phyloP scores from a whole-genome alignment of 73 alveolate species.

The Paramecium pentaurelia region DNA sequence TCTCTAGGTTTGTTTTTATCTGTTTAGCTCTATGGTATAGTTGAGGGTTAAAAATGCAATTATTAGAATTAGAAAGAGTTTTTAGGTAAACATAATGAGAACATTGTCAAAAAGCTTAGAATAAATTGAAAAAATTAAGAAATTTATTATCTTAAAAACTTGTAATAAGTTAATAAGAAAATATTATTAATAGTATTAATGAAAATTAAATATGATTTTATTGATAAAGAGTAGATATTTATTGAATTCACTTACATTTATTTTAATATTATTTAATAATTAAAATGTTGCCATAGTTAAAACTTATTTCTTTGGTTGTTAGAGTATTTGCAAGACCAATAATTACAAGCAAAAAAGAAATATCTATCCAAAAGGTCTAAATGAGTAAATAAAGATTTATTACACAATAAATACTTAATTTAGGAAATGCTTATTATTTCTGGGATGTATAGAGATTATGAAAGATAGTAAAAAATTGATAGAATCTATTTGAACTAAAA shows the following conservation, averaged over 20 bases:
- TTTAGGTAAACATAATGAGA: background rate
- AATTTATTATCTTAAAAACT: background rate
- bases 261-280: background rate
- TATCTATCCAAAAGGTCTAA: background rate
- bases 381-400: background rate
- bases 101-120: background rate
- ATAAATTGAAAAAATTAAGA: background rate
- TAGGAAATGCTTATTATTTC: constrained; percentile 40
- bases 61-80: background rate
- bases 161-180: background rate
- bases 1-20: background rate
- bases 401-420: background rate
- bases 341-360: background rate
- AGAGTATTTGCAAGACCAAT: constrained; percentile 5
- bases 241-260: background rate
- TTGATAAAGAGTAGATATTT: background rate
- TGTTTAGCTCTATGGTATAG: background rate
- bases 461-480: constrained; percentile 43
- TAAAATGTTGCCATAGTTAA: background rate
- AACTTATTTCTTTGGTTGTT: background rate
- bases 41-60: background rate
- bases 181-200: no score
- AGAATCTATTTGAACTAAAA: constrained; percentile 7
- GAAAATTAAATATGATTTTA: background rate
- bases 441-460: constrained; percentile 54